Conservation (phyloP, 805 yeast species). For the Millerozyma miso region DNA sequence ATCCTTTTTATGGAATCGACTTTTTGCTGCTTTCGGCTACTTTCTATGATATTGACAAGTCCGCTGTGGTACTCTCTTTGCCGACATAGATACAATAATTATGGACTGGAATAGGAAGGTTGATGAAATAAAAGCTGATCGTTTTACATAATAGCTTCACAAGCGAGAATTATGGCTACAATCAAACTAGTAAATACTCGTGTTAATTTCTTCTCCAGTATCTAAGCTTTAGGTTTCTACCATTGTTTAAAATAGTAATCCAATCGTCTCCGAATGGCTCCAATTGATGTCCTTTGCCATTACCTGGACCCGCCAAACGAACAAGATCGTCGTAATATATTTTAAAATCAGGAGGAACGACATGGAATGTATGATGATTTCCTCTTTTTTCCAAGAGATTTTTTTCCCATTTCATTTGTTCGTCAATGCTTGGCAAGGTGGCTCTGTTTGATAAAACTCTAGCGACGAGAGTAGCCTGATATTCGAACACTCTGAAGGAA, state of each 20-base stretch:
- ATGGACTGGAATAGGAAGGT: too few species aligned
- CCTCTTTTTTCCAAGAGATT: slow-evolving; percentile 42
- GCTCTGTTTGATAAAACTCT: slow-evolving; percentile 58
- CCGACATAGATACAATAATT: too few species aligned
- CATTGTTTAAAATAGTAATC: background rate
- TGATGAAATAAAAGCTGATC: too few species aligned
- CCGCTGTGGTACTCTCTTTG: too few species aligned
- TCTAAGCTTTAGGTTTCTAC: background rate
- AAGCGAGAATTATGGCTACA: too few species aligned
- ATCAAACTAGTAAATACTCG: too few species aligned
- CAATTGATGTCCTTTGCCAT: background rate
- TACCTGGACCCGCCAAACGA: slow-evolving; percentile 11
- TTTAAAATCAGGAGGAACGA: slow-evolving; percentile 37
- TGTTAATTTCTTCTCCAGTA: background rate
- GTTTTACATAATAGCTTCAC: too few species aligned
- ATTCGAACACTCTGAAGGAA: slow-evolving; percentile 57
- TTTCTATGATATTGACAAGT: too few species aligned
- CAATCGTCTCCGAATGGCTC: slow-evolving; percentile 1
- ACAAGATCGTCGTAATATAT: slow-evolving; percentile 13
- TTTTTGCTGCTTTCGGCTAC: too few species aligned
- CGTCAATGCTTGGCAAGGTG: slow-evolving; percentile 41
- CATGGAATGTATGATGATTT: slow-evolving; percentile 18
- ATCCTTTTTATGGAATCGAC: too few species aligned
- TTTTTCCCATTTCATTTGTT: slow-evolving; percentile 43
- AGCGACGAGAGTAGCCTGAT: slow-evolving; percentile 63